These are phyloP conservation scores for Ascochyta pisi DNA, from an alignment of 2,329 filamentous ascomycete genomes.

Conservation along the genomic window DNA sequence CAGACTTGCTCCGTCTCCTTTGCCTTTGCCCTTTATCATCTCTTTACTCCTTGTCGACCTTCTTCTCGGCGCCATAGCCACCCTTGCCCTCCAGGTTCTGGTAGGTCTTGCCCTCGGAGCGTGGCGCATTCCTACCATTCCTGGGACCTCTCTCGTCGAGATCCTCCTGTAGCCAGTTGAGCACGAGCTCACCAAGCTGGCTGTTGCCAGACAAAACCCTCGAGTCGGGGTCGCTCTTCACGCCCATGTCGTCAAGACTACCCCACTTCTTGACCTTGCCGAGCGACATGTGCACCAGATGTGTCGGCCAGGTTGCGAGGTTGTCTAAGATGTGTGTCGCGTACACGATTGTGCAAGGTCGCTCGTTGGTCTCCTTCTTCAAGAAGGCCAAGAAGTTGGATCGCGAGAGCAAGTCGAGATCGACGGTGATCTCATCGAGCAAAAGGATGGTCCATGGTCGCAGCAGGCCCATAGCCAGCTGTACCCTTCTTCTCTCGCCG, in stretches of 20 bases:
- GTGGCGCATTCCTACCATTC: slow-evolving; percentile 58
- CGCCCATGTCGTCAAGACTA: slow-evolving; percentile 66
- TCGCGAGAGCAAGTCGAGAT: slow-evolving; percentile 86
- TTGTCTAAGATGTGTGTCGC: slow-evolving; percentile 98
- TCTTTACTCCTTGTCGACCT: slow-evolving; percentile 14
- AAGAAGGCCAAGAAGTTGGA: slow-evolving; percentile 86
- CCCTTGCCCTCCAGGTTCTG: slow-evolving; percentile 64
- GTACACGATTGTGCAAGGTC: slow-evolving; percentile 92
- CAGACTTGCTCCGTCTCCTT: slow-evolving; percentile 8
- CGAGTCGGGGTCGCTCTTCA: slow-evolving; percentile 52
- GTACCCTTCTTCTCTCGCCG: slow-evolving; percentile 88
- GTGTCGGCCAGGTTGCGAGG: slow-evolving; percentile 90
- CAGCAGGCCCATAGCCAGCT: slow-evolving; percentile 93
- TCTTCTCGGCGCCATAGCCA: slow-evolving; percentile 68
- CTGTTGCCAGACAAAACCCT: slow-evolving; percentile 71
- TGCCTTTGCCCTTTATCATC: background rate
- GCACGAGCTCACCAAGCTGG: slow-evolving; percentile 82
- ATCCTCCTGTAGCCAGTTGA: slow-evolving; percentile 86
- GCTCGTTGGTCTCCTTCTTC: slow-evolving; percentile 80
- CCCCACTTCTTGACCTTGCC: slow-evolving; percentile 90
- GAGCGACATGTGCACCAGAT: slow-evolving; percentile 94
- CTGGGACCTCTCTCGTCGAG: slow-evolving; percentile 79
- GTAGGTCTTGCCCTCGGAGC: slow-evolving; percentile 69
- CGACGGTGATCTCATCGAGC: slow-evolving; percentile 96
- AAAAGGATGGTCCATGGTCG: slow-evolving; percentile 90